phyloP scores from a whole-genome alignment of 805 yeast species.

The Ogataea nitratoaversa region DNA sequence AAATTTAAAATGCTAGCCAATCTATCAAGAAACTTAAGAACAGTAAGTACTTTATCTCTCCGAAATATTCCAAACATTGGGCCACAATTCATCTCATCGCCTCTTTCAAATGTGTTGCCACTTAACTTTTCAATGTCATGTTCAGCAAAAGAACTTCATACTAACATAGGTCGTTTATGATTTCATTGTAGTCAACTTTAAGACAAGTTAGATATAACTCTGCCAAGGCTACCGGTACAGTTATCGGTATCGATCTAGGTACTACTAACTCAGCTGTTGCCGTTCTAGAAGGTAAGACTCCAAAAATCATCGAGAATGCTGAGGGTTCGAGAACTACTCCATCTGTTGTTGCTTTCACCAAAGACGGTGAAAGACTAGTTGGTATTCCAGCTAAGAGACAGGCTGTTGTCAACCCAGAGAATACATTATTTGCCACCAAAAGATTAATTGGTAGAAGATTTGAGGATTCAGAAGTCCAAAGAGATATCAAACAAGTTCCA shows the following conservation, averaged over 20 bases:
- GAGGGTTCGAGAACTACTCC: slow-evolving; percentile 82
- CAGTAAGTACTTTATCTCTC: slow-evolving; percentile 22
- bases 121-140: slow-evolving; percentile 1
- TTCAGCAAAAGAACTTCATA: not conserved
- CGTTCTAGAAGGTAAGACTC: slow-evolving; percentile 57
- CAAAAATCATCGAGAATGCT: slow-evolving; percentile 67
- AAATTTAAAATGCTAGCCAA: slow-evolving; percentile 27
- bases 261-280: slow-evolving; percentile 89
- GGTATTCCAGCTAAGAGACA: slow-evolving; percentile 78
- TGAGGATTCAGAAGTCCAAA: slow-evolving; percentile 65
- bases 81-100: not conserved
- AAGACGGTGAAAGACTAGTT: slow-evolving; percentile 44
- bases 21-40: slow-evolving; percentile 31
- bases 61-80: not conserved
- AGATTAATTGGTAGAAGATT: slow-evolving; percentile 73
- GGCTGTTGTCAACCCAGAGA: slow-evolving; percentile 67
- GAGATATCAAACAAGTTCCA: slow-evolving; percentile 60
- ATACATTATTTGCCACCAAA: slow-evolving; percentile 79
- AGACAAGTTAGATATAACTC: slow-evolving; percentile 32
- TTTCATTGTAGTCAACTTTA: slow-evolving; percentile 14
- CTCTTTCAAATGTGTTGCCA: not conserved
- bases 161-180: slow-evolving; percentile 3
- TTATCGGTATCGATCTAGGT: slow-evolving; percentile 79
- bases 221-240: slow-evolving; percentile 38
- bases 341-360: slow-evolving; percentile 65